These are phyloP conservation scores for Golubevia sp. DNA, from an alignment of 1,284 basidiomycete genomes.

Conservation along the genomic window DNA sequence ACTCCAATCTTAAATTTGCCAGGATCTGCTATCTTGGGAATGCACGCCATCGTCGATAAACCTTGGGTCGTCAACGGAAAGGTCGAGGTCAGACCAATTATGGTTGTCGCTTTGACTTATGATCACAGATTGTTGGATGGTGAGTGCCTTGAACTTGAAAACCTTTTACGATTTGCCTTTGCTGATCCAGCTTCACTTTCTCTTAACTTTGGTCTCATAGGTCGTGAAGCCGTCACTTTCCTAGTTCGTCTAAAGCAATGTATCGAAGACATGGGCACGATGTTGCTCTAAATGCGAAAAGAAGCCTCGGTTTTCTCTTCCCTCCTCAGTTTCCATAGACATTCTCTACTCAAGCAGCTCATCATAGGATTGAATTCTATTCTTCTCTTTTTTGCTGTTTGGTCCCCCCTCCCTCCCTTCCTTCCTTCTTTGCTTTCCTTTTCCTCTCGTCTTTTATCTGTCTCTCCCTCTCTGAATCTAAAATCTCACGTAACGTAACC, in stretches of 20 bases:
- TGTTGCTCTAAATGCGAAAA: slow-evolving; percentile 33
- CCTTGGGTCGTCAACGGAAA: slow-evolving; percentile 57
- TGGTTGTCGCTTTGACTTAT: slow-evolving; percentile 39
- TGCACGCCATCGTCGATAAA: slow-evolving; percentile 61
- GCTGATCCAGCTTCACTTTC: not conserved
- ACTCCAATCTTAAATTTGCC: slow-evolving; percentile 61
- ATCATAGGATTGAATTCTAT: slow-evolving; percentile 3
- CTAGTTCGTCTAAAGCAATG: slow-evolving; percentile 58
- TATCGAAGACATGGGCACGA: slow-evolving; percentile 54
- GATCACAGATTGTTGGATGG: slow-evolving; percentile 60
- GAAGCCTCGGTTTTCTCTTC: slow-evolving; percentile 3
- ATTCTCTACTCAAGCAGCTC: slow-evolving; percentile 16
- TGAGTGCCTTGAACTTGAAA: not conserved
- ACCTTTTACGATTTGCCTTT: not conserved
- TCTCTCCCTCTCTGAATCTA: no score
- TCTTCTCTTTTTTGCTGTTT: not conserved
- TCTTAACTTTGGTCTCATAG: no score
- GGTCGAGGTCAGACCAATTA: slow-evolving; percentile 20
- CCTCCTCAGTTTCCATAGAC: slow-evolving; percentile 15
- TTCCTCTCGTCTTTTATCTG: no score
- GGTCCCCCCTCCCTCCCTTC: not conserved
- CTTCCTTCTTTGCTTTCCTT: not conserved
- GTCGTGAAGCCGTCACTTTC: slow-evolving; percentile 58
- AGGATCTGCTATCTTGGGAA: slow-evolving; percentile 58
- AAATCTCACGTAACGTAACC: no score